These are phyloP conservation scores for Nicotiana tabacum DNA, from an alignment of 257 asterid species.

Conservation along the genomic window DNA sequence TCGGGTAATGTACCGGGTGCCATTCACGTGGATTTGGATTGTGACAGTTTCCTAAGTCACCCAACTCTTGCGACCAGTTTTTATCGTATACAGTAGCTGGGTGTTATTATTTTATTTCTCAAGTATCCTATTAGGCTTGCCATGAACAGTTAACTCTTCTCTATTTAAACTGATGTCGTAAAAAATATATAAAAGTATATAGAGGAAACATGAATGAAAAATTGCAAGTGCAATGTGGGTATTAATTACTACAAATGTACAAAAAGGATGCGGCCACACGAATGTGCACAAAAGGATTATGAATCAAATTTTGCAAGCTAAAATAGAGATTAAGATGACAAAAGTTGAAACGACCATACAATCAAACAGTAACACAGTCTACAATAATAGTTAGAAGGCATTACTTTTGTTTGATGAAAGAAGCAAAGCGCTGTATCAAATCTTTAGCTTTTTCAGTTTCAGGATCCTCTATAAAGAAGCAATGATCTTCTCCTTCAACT, in stretches of 20 bases:
- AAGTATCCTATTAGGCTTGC: too few species aligned
- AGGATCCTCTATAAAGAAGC: constrained; percentile 18
- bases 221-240: not conserved
- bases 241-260: not conserved
- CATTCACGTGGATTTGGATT: too few species aligned
- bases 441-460: constrained; percentile 28
- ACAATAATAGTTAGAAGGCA: not conserved
- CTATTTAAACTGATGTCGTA: too few species aligned
- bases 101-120: too few species aligned
- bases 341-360: not conserved
- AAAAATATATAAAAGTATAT: too few species aligned
- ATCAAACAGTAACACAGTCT: not conserved
- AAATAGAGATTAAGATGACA: not conserved
- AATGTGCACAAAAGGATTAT: not conserved
- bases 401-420: constrained; percentile 19
- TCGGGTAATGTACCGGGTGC: too few species aligned
- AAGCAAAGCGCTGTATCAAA: constrained; percentile 31
- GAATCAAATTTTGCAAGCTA: too few species aligned
- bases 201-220: too few species aligned
- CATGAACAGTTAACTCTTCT: too few species aligned
- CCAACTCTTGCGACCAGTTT: too few species aligned
- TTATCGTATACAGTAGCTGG: too few species aligned
- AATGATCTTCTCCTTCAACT: constrained; percentile 46
- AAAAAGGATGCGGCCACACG: not conserved
- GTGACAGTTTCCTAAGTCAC: too few species aligned